Evolutionary conservation across 306 rosid genomes (phyloP), one percentile per base, ranked within the genome.

Genomic region (Erythrophleum fordii): DNA sequence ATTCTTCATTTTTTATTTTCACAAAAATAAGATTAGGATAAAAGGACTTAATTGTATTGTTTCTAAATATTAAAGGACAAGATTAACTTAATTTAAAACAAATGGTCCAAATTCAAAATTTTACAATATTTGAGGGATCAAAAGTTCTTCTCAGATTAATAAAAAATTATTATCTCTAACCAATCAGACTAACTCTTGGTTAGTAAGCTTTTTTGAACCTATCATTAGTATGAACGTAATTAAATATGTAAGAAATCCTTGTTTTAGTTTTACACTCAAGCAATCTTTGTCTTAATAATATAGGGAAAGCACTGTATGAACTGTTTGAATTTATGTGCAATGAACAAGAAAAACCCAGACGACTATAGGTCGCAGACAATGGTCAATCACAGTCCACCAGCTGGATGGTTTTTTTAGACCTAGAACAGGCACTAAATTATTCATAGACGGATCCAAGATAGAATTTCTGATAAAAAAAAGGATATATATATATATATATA

Each of bases 301-400:
- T 11, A 70, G 56, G 41, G 75, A 62, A 77, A 82, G 59, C 42
- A 69, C 29, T 60, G 53, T 39, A 73, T 68, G 73, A 66, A 72
- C 39, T 29, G 13, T 48, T 68, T 78, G 84, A 82, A 85, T 37
- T 16, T 16, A 7, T 42, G 23, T 52, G 20, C 53, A 48, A 62
- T 61, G 61, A 29, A 78, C 75, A 55, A 77, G 60, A 72, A 20
- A 18, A 77, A 10, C 26, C 46, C 20, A 55, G 69, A 74, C 0
- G 62, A 39, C 56, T 28, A 25, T 60, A 59, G 74, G 84, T 86
- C 76, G 5, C 34, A 75, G 79, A 75, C 80, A 86, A 10, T 67
- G 75, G 87, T 83, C 93, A 83, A 84, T 83, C 69, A 79, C 20
- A 84, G 87, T 83, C 81, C 71, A 75, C 75, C 86, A 85, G 52